A percentile compares a stretch with the other conserved stretches of the same genome.
Evolutionary conservation across 768 basidiomycete genomes (phyloP).

Genomic region (Tylopilus sp.): DNA sequence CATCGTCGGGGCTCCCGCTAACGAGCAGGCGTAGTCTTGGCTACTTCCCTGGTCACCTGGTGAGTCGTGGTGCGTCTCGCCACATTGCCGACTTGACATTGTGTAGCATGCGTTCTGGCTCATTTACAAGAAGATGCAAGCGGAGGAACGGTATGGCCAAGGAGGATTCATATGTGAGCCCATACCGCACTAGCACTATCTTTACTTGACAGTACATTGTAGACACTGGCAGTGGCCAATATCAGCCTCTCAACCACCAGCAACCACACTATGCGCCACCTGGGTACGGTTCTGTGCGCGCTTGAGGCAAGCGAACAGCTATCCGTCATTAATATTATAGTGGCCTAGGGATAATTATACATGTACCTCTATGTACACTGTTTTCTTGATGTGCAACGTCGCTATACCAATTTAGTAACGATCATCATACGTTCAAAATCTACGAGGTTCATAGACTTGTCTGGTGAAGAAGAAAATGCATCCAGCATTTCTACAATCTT

Average conservation of each 20-base stretch:
- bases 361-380: conserved; percentile 3
- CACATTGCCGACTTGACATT: background rate
- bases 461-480: conserved; percentile 66
- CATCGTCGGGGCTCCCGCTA: background rate
- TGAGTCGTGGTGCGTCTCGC: conserved; percentile 22
- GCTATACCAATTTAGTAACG: conserved; percentile 38
- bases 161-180: conserved; percentile 76
- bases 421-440: conserved; percentile 81
- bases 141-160: conserved; percentile 74
- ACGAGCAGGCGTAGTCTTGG: conserved; percentile 50
- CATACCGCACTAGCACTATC: background rate
- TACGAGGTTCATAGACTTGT: conserved; percentile 61
- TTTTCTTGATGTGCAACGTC: background rate
- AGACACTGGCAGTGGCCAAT: conserved; percentile 40
- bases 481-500: conserved; percentile 80
- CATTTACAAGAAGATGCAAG: conserved; percentile 87
- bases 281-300: conserved; percentile 34
- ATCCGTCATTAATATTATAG: background rate
- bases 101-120: conserved; percentile 81
- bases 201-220: conserved; percentile 1
- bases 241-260: conserved; percentile 29
- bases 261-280: conserved; percentile 22
- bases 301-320: conserved; percentile 3
- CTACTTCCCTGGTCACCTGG: conserved; percentile 65
- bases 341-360: background rate